These are phyloP conservation scores for Pythium pyrilobum DNA, from an alignment of 352 stramenopile genomes.

Conservation along the genomic window DNA sequence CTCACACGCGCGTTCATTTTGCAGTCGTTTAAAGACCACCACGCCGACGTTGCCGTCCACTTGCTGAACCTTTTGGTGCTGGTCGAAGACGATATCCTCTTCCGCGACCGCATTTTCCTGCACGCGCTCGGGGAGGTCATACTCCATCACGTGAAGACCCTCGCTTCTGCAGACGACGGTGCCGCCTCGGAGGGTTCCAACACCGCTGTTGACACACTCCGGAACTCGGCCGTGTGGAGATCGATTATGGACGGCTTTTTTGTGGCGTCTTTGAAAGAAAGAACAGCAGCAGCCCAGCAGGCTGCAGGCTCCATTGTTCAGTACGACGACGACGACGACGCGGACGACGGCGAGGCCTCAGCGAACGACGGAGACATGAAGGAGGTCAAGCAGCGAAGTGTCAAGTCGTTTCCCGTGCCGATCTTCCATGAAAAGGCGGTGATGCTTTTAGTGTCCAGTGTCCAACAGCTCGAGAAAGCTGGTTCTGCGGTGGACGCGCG, in stretches of 20 bases:
- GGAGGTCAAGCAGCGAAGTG: constrained; percentile 17
- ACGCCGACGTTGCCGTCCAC: constrained; percentile 43
- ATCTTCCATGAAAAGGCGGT: constrained; percentile 61
- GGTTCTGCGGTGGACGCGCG: constrained; percentile 15
- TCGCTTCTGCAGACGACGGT: constrained; percentile 20
- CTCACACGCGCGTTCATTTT: constrained; percentile 64
- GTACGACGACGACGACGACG: constrained; percentile 24
- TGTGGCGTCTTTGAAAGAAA: constrained; percentile 30
- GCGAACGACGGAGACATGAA: not conserved
- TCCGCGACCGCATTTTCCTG: constrained; percentile 70
- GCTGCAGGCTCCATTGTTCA: constrained; percentile 29
- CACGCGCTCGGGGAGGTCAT: constrained; percentile 61
- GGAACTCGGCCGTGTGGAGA: constrained; percentile 46
- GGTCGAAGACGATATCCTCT: constrained; percentile 58
- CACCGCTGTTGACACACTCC: constrained; percentile 31
- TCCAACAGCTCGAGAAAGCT: constrained; percentile 42
- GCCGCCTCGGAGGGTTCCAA: constrained; percentile 15
- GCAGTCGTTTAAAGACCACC: constrained; percentile 60
- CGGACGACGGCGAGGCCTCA: constrained; percentile 15
- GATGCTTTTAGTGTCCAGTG: constrained; percentile 46
- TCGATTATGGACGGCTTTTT: constrained; percentile 63
- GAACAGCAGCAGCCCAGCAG: constrained; percentile 23
- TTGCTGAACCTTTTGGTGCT: constrained; percentile 51
- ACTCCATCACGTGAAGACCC: constrained; percentile 34
- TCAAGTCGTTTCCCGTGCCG: constrained; percentile 44